Evolutionary conservation across 495 filamentous ascomycete genomes (phyloP), one percentile per base, ranked within the genome.

Genomic region (Hyaloscypha bicolor): DNA sequence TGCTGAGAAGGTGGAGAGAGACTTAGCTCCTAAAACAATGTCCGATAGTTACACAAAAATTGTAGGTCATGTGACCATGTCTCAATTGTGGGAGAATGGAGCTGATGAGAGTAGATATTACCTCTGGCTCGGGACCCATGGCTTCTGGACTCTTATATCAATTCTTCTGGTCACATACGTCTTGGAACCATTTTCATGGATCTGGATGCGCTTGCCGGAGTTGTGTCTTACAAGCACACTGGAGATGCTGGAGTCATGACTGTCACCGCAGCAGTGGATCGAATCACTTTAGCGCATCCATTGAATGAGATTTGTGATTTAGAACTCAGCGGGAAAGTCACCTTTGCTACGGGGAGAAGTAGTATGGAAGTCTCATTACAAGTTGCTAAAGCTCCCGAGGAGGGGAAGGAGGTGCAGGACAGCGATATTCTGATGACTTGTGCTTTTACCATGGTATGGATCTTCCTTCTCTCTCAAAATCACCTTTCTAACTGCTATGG

Each of bases 141-240:
- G 75, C 75, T 81, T 6, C 72, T 76, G 12, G 77, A 81, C 63
- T 74, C 74, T 16, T 81, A 81, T 56, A 80, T 81, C 68, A 81
- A 77, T 64, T 75, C 79, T 4, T 80, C 79, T 2, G 79, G 79
- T 55, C 79, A 80, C 57, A 79, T 81, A 33, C 67, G 77, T 25
- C 79, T 93, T 6, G 91, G 91, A 0, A 87, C 90, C 0, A 75
- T 93, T 19, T 83, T 94, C 66, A 93, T 93, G 87, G 91, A 94
- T 65, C 82, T 96, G 9, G 92, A 94, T 78, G 92, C 92, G 2
- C 73, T 94, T 9, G 89, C 92, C 1, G 92, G 92, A 21, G 82
- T 94, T 19, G 84, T 96, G 63, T 90, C 90, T 29, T 93, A 93
- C 73, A 91, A 91, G 58, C 92, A 94, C 72, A 93, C 92, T 0